These are phyloP conservation scores for Sinapis alba DNA, from an alignment of 441 rosid species.

Conservation along the genomic window DNA sequence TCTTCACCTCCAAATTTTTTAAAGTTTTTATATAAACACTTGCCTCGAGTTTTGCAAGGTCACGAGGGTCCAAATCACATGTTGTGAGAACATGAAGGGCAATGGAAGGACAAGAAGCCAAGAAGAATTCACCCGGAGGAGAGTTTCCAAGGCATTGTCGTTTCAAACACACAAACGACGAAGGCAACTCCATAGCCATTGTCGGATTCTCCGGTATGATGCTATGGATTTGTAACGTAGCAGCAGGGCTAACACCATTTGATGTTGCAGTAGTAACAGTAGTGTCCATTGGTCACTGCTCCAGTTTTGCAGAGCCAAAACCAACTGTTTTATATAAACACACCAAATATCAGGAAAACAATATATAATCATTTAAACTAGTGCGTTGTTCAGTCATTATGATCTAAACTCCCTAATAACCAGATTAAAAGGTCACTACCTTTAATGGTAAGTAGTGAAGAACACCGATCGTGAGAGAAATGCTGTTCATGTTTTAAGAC, in stretches of 20 bases:
- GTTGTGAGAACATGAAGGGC: slow-evolving; percentile 89
- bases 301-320: no score
- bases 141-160: slow-evolving; percentile 85
- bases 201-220: slow-evolving; percentile 64
- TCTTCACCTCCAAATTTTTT: no score
- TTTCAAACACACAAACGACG: slow-evolving; percentile 55
- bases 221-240: slow-evolving; percentile 63
- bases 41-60: slow-evolving; percentile 95
- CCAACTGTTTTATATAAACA: slow-evolving; percentile 29
- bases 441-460: slow-evolving; percentile 41
- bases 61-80: slow-evolving; percentile 79
- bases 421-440: slow-evolving; percentile 52
- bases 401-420: no score
- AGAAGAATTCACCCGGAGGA: slow-evolving; percentile 82
- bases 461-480: slow-evolving; percentile 40
- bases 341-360: slow-evolving; percentile 39
- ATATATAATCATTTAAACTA: no score
- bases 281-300: slow-evolving; percentile 82
- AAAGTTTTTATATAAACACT: no score
- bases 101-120: slow-evolving; percentile 88
- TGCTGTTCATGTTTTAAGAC: slow-evolving; percentile 28
- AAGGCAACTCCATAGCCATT: slow-evolving; percentile 53
- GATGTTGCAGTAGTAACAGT: slow-evolving; percentile 21
- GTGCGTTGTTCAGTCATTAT: slow-evolving; percentile 29
- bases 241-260: slow-evolving; percentile 53